Base-by-base conservation (phyloP, 169 alveolate genomes). In the Babesia caballi region DNA sequence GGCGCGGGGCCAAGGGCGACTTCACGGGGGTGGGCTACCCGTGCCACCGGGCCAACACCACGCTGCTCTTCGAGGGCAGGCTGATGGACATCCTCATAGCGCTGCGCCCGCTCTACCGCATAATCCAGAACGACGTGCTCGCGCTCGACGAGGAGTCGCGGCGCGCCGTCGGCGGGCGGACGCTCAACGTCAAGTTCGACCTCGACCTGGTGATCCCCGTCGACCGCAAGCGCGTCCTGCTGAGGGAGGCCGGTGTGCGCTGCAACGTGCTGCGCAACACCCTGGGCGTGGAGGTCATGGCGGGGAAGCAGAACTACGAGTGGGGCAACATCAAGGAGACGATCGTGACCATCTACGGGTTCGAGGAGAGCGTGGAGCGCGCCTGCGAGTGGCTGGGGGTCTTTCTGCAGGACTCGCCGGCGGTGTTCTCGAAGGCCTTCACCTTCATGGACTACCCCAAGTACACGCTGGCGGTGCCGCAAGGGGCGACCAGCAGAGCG, bases 1-100 rank as follows among this genome's bases (percentile, higher is more conserved):
- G 85, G 15, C 30, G 85, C 14, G 85, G 81, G 14, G 25, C 46
- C 32, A 40, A 63, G 38, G 85, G 85, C 27, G 85, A 66, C 32
- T 77, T 77, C 58, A 77, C 85, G 2, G 85, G 85, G 8, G 82
- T 77, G 2, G 85, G 85, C 4, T 77, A 66, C 40, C 85, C 85
- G 19, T 77, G 85, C 56, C 85, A 77, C 51, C 59, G 85, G 21
- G 67, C 85, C 3, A 77, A 77, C 68, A 77, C 85, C 19, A 70
- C 85, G 27, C 56, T 77, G 66, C 65, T 77, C 21, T 77, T 77
- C 41, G 72, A 77, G 32, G 85, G 85, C 32, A 32, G 25, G 3
- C 73, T 77, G 50, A 82, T 66, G n/a, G 75, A 77, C 60, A 77
- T 77, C 11, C 66, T 77, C 28, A 25, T 60, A 0, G 85, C 78